These are phyloP conservation scores for Colletotrichum agaves DNA, from an alignment of 2,329 filamentous ascomycete species.

Conservation along the genomic window DNA sequence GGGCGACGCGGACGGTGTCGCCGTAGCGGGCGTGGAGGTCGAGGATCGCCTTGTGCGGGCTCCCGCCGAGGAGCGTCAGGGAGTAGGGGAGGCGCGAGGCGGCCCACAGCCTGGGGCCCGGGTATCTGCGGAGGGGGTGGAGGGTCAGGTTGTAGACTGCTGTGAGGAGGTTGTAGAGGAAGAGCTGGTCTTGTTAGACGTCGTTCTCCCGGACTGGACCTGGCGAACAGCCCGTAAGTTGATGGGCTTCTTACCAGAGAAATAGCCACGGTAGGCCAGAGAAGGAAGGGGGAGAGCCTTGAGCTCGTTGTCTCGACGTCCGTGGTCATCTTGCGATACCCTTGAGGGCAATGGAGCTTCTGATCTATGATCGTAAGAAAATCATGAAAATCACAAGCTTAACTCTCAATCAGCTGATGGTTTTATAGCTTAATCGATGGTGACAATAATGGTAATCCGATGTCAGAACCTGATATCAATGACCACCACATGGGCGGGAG, in stretches of 20 bases:
- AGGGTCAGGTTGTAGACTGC: slow-evolving; percentile 44
- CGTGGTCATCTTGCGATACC: not conserved
- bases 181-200: not conserved
- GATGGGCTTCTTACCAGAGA: slow-evolving; percentile 8
- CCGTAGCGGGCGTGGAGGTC: slow-evolving; percentile 43
- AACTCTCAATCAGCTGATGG: not conserved
- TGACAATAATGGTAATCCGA: not conserved
- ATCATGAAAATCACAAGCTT: not conserved
- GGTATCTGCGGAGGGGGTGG: slow-evolving; percentile 46
- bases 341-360: not conserved
- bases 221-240: not conserved
- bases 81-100: slow-evolving; percentile 26
- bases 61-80: slow-evolving; percentile 38
- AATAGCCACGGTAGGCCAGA: slow-evolving; percentile 11
- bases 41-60: slow-evolving; percentile 42
- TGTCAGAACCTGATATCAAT: not conserved
- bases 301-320: not conserved
- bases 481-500: not conserved
- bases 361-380: not conserved
- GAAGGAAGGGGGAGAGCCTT: slow-evolving; percentile 10
- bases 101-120: slow-evolving; percentile 44
- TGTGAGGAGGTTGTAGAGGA: slow-evolving; percentile 18
- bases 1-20: slow-evolving; percentile 51
- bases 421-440: too few relatives aligned
- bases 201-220: too few relatives aligned